These are phyloP conservation scores for Barbarea vulgaris DNA, from an alignment of 345 rosid species.

Conservation along the genomic window DNA sequence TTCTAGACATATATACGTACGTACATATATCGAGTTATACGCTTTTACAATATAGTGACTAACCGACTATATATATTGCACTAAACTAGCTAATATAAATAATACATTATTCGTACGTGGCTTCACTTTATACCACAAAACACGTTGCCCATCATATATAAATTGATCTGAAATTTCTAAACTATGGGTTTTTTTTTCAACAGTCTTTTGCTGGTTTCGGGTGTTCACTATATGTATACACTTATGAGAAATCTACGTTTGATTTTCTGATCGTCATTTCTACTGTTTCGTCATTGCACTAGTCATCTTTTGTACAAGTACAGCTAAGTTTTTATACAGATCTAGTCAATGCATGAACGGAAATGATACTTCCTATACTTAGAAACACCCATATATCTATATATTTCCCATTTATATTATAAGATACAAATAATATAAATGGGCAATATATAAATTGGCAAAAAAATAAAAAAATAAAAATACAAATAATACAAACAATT, in stretches of 20 bases:
- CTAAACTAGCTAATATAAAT: background rate
- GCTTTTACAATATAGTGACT: constrained; percentile 10
- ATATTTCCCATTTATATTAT: background rate
- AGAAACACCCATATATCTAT: too few relatives aligned
- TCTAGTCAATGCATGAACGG: constrained; percentile 32
- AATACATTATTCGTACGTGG: constrained; percentile 17
- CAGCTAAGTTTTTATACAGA: constrained; percentile 27
- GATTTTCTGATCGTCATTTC: constrained; percentile 28
- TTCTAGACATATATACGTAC: background rate
- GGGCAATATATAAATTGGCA: too few relatives aligned
- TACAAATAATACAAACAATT: background rate
- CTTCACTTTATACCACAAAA: constrained; percentile 16
- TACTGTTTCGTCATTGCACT: constrained; percentile 37
- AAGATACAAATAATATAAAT: background rate
- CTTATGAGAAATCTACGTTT: constrained; percentile 27
- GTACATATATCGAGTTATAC: background rate
- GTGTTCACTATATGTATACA: background rate
- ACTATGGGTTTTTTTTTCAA: constrained; percentile 25
- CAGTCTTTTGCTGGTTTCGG: constrained; percentile 29
- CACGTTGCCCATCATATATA: constrained; percentile 14
- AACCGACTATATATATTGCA: background rate
- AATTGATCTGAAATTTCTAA: background rate
- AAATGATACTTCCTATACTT: background rate
- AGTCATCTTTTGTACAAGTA: constrained; percentile 26
- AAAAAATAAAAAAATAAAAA: too few relatives aligned